These are phyloP conservation scores for Coniophora puteana DNA, from an alignment of 1,284 basidiomycete species.

Conservation along the genomic window DNA sequence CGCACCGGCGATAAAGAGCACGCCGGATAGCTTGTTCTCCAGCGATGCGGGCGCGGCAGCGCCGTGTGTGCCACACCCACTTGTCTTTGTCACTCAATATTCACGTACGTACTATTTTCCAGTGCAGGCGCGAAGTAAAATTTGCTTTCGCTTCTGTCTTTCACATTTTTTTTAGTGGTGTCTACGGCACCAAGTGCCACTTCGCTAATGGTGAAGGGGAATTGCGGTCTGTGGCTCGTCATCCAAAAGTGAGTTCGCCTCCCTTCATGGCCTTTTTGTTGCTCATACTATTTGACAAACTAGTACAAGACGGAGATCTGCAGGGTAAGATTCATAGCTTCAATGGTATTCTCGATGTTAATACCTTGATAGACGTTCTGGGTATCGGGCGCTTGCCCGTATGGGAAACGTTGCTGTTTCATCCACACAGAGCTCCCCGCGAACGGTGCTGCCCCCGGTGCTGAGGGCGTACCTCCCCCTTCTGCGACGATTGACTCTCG, in stretches of 20 bases:
- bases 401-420: constrained; percentile 88
- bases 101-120: too few relatives aligned
- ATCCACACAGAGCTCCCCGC: constrained; percentile 82
- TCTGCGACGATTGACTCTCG: constrained; percentile 52
- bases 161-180: too few relatives aligned
- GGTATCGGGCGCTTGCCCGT: constrained; percentile 88
- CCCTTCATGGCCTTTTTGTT: constrained; percentile 7
- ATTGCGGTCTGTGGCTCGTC: constrained; percentile 73
- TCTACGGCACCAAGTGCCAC: constrained; percentile 84
- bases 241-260: constrained; percentile 68
- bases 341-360: constrained; percentile 8
- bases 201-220: constrained; percentile 91
- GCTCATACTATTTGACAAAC: too few relatives aligned
- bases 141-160: too few relatives aligned
- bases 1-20: background rate
- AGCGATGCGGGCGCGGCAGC: too few relatives aligned
- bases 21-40: constrained; percentile 10
- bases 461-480: constrained; percentile 45
- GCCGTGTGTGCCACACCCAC: too few relatives aligned
- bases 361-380: constrained; percentile 74
- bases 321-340: constrained; percentile 53
- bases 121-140: too few relatives aligned
- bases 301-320: constrained; percentile 93
- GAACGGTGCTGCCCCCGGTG: constrained; percentile 47
- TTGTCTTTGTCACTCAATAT: too few relatives aligned